Evolutionary conservation across 495 filamentous ascomycete genomes (phyloP), one percentile per base, ranked within the genome.

Genomic region (Aspergillus coremiiformis): DNA sequence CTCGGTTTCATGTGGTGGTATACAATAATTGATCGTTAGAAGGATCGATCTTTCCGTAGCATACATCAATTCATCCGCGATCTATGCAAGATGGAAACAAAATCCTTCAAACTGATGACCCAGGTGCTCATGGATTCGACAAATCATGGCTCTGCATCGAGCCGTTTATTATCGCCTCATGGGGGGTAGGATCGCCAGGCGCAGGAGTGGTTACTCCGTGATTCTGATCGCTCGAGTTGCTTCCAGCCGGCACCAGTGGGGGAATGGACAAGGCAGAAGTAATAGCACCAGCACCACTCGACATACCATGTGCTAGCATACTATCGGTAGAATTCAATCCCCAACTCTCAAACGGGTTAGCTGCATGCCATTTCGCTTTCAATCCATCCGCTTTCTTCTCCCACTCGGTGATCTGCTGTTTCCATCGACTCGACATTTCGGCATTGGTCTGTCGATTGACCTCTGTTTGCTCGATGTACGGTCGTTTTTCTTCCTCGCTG

Each of bases 401-500:
- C 87, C 90, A 96, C 52, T 84, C 75, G 27, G 66, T 77, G 9
- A 75, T 75, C 19, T 74, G 69, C 17, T 66, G 68, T 55, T 78
- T 81, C 68, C 78, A 94, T 21, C 69, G 68, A 19, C 72, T 78
- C 51, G 80, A 63, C 3, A 75, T 73, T 52, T 78, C 72, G n/a
- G 71, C 72, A 59, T 88, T 84, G 5, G 59, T 69, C 44, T 77
- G 73, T 53, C 87, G 89, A 53, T 86, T 81, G 15, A 73, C 77
- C 53, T 85, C 79, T 4, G 84, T 84, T 61, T 82, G 75, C 32
- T 87, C 84, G 49, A 88, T 70, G 58, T 87, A 96, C 22, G 89
- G 90, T 61, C 77, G 72, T 63, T 84, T 86, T 53, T 78, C 76
- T 29, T 84, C 86, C 8, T 78, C 76, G 4, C 73, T 58, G 0